These are phyloP conservation scores for Colletotrichum sp. DNA, from an alignment of 2,329 filamentous ascomycete genomes.

Conservation along the genomic window DNA sequence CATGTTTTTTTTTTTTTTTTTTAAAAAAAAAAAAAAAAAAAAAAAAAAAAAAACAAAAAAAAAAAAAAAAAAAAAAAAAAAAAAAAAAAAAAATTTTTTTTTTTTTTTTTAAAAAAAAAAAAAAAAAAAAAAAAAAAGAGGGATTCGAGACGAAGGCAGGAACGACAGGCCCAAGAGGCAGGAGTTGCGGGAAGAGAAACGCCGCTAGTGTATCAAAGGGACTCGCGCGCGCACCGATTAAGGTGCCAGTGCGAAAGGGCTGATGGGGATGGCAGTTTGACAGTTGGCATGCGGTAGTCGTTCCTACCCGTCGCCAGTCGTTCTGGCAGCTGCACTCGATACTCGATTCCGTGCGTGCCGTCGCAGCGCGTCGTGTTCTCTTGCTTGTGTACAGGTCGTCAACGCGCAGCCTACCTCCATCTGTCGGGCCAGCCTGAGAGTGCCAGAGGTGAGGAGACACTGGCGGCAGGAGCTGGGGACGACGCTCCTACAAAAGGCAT, in stretches of 20 bases:
- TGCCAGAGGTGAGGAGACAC: not conserved
- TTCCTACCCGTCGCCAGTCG: not conserved
- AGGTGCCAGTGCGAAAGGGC: not conserved
- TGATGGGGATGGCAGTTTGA: not conserved
- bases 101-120: too few relatives aligned
- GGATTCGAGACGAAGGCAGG: not conserved
- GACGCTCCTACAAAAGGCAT: not conserved
- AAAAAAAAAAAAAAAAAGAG: not conserved
- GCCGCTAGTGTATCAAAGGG: slow-evolving; percentile 10
- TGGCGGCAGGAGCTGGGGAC: not conserved
- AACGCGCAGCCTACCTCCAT: not conserved
- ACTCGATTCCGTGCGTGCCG: not conserved
- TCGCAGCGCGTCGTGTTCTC: not conserved
- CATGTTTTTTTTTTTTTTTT: too few relatives aligned
- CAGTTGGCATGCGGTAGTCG: not conserved
- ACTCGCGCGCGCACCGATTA: not conserved
- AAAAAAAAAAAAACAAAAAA: too few relatives aligned
- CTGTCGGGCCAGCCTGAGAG: not conserved
- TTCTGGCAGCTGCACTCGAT: slow-evolving; percentile 6
- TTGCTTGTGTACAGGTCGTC: not conserved
- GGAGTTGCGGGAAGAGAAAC: not conserved
- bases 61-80: too few relatives aligned
- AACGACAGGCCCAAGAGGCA: not conserved
- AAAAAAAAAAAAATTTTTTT: too few relatives aligned
- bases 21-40: too few relatives aligned